These are phyloP conservation scores for Dalbergia cochinchinensis DNA, from an alignment of 306 rosid genomes.

Conservation along the genomic window DNA sequence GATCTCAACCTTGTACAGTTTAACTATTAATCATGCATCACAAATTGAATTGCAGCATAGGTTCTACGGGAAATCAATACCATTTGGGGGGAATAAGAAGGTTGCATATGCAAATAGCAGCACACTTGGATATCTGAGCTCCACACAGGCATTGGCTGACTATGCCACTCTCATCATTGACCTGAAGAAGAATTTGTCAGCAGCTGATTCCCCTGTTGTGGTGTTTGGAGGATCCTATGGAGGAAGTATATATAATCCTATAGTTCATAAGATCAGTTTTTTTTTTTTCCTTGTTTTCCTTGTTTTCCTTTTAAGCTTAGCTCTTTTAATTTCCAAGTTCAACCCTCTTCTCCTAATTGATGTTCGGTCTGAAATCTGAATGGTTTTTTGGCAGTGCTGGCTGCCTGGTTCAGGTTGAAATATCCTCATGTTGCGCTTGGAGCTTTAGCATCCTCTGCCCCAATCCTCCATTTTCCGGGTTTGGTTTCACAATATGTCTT, in stretches of 20 bases:
- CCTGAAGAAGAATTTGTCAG: slow-evolving; percentile 71
- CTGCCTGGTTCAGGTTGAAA: slow-evolving; percentile 88
- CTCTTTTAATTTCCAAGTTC: not conserved
- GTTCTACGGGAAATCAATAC: slow-evolving; percentile 86
- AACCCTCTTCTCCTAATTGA: not conserved
- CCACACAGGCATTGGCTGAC: slow-evolving; percentile 89
- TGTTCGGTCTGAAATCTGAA: not conserved
- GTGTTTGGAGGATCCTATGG: slow-evolving; percentile 96
- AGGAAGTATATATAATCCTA: slow-evolving; percentile 69
- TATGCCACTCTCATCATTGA: slow-evolving; percentile 78
- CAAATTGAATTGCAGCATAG: slow-evolving; percentile 71
- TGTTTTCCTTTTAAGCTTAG: too few species aligned
- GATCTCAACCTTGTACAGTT: not conserved
- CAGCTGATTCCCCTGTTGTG: slow-evolving; percentile 76
- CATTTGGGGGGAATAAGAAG: slow-evolving; percentile 67
- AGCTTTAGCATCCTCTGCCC: slow-evolving; percentile 89
- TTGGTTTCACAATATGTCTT: slow-evolving; percentile 72
- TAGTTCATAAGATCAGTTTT: not conserved
- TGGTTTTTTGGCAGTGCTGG: slow-evolving; percentile 66
- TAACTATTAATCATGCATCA: not conserved
- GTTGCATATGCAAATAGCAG: slow-evolving; percentile 63
- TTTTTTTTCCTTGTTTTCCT: too few species aligned
- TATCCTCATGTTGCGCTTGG: slow-evolving; percentile 85
- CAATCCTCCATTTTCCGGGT: slow-evolving; percentile 74
- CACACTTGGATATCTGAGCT: slow-evolving; percentile 76